These are phyloP conservation scores for Setomelanomma holmii DNA, from an alignment of 2,329 filamentous ascomycete species.

Conservation along the genomic window DNA sequence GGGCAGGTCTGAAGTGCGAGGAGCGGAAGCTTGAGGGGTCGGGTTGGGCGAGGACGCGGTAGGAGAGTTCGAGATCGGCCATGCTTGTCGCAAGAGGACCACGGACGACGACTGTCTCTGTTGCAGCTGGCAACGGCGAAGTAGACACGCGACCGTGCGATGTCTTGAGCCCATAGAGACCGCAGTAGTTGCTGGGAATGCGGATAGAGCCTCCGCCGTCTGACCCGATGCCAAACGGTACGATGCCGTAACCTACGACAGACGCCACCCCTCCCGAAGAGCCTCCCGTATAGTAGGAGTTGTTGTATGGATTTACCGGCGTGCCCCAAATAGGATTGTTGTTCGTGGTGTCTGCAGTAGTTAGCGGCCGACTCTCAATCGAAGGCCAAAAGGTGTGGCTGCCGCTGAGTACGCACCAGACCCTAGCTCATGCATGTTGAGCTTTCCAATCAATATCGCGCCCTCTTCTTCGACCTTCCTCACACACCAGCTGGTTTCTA, in stretches of 20 bases:
- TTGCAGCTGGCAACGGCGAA: slow-evolving; percentile 65
- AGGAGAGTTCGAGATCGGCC: slow-evolving; percentile 80
- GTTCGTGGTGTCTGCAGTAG: slow-evolving; percentile 72
- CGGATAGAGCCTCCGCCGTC: slow-evolving; percentile 80
- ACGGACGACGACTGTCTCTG: slow-evolving; percentile 69
- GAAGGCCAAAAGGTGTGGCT: too few relatives aligned
- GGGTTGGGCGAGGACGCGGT: slow-evolving; percentile 77
- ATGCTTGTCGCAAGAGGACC: slow-evolving; percentile 80
- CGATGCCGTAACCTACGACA: slow-evolving; percentile 70
- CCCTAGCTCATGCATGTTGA: slow-evolving; percentile 81
- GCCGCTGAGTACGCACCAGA: slow-evolving; percentile 60
- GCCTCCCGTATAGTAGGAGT: slow-evolving; percentile 78
- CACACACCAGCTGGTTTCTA: slow-evolving; percentile 73
- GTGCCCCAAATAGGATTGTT: slow-evolving; percentile 80
- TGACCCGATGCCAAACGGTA: slow-evolving; percentile 74
- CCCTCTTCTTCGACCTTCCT: slow-evolving; percentile 75
- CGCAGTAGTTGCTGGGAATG: slow-evolving; percentile 77
- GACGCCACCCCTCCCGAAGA: slow-evolving; percentile 81
- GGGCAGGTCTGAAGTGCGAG: slow-evolving; percentile 65
- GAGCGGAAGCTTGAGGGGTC: slow-evolving; percentile 69
- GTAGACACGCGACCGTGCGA: slow-evolving; percentile 72
- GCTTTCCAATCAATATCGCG: slow-evolving; percentile 76
- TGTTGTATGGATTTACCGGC: slow-evolving; percentile 79
- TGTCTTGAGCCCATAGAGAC: slow-evolving; percentile 81
- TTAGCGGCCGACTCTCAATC: background rate